phyloP scores from a whole-genome alignment of 495 filamentous ascomycete species.

The Saxophila tyrrhenica region DNA sequence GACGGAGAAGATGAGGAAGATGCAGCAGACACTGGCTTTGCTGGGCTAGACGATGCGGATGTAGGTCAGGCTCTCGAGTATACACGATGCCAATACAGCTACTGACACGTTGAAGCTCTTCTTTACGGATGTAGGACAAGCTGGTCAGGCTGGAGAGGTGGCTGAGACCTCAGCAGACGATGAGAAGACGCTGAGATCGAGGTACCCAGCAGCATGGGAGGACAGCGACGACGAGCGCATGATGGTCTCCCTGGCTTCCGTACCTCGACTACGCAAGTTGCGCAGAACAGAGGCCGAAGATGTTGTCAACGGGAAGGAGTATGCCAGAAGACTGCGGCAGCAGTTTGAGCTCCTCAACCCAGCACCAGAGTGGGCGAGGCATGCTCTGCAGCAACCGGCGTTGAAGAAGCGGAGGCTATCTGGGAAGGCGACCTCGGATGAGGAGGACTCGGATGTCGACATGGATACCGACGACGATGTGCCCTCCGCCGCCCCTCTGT shows the following conservation, averaged over 20 bases:
- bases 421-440: constrained; percentile 22
- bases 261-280: constrained; percentile 66
- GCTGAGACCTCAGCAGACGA: constrained; percentile 21
- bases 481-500: constrained; percentile 60
- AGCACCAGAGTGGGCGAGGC: constrained; percentile 55
- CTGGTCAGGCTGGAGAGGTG: neutral
- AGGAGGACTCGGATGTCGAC: constrained; percentile 34
- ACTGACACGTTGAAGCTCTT: constrained; percentile 45
- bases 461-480: constrained; percentile 44
- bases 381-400: constrained; percentile 24
- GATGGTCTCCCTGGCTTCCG: constrained; percentile 64
- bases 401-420: constrained; percentile 39
- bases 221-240: constrained; percentile 93
- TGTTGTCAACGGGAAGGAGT: constrained; percentile 73
- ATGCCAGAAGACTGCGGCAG: constrained; percentile 61
- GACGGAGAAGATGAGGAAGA: constrained; percentile 31
- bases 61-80: constrained; percentile 31
- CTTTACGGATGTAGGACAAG: constrained; percentile 51
- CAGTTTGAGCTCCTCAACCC: constrained; percentile 72
- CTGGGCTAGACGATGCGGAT: constrained; percentile 51
- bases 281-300: constrained; percentile 72
- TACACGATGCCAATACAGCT: neutral
- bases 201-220: constrained; percentile 60
- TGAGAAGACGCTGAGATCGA: constrained; percentile 30
- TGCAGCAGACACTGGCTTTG: constrained; percentile 28